Base-by-base conservation (phyloP, 305 asterid species). In the Fraxinus angustifolia region DNA sequence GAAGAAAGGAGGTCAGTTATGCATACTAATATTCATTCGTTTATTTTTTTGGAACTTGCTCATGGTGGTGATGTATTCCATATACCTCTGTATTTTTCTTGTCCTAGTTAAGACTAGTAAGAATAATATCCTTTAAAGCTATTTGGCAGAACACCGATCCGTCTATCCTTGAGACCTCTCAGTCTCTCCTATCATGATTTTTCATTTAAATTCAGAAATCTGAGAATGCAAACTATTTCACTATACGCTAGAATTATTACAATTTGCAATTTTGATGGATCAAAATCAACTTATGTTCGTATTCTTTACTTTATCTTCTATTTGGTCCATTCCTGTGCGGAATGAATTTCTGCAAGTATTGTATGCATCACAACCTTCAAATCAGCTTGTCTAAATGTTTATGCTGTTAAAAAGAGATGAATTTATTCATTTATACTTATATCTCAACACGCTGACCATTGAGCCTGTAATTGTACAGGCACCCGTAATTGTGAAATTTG, bases 1-100 rank as follows among this genome's bases (percentile, higher is more conserved):
- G 95, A 83, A 93, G 97, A 53, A 93, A 91, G 88, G 97, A 94
- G 99, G 99, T 93, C 31, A 84, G 88, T 78, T 77, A 72, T 84
- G 82, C 76, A 35, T 73, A 3, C 53, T 80, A 76, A 78, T 45
- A 77, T 74, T 75, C 34, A 70, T 83, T 80, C 80, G 79, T 82
- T 79, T 73, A 38, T 36, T 78, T 79, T 76, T 79, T 40, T 40
- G 65, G 42, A 78, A 73, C 30, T 35, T 73, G 79, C 78, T 73
- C 77, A 78, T 70, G 62, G 60, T 83, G 79, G 80, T 65, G 60
- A 5, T 31, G 42, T 72, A 10, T 36, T 58, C 80, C 74, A 70
- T 56, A 68, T 5, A 11, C n/a, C 11, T 78, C 21, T 60, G 67
- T 75, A 71, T 73, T 58, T 77, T 74, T 65, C 82, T 33, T 77